Conservation (phyloP, 1,284 basidiomycete genomes). For the Somion occarium region DNA sequence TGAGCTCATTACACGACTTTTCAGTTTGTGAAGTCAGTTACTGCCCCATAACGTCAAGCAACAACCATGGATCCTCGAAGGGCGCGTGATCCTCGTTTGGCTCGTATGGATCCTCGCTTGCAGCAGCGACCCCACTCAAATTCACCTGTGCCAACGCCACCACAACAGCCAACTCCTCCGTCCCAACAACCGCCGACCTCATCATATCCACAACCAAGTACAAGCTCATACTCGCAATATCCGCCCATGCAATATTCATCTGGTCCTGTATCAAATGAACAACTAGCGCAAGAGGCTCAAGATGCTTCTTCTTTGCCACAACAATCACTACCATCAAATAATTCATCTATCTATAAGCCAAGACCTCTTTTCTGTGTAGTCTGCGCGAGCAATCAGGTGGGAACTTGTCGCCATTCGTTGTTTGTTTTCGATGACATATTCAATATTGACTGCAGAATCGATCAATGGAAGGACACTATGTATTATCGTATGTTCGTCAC, state of each 20-base stretch:
- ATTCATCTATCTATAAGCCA: constrained; percentile 41
- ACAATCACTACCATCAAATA: constrained; percentile 8
- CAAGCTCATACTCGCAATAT: constrained; percentile 22
- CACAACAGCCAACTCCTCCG: constrained; percentile 11
- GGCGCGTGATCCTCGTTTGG: constrained; percentile 74
- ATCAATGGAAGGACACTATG: constrained; percentile 97
- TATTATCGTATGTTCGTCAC: constrained; percentile 65
- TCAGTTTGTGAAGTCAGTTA: background rate
- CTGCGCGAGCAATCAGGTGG: constrained; percentile 94
- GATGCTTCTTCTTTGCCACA: constrained; percentile 20
- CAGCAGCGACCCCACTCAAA: constrained; percentile 47
- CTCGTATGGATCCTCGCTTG: constrained; percentile 56
- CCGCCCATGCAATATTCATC: constrained; percentile 27
- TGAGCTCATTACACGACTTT: background rate
- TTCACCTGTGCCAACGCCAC: constrained; percentile 28
- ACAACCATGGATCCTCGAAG: constrained; percentile 68
- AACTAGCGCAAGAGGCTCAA: constrained; percentile 23
- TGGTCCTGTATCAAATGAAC: constrained; percentile 21
- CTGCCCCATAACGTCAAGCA: constrained; percentile 1
- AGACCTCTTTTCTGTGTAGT: constrained; percentile 94
- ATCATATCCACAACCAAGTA: constrained; percentile 2
- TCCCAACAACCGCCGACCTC: constrained; percentile 10
- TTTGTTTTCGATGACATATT: constrained; percentile 7
- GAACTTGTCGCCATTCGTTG: background rate
- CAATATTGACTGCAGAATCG: constrained; percentile 87